A percentile compares a stretch with the other conserved stretches of the same genome.
Conservation (phyloP, 2,329 filamentous ascomycete species). For the Epichloe bromicola region DNA sequence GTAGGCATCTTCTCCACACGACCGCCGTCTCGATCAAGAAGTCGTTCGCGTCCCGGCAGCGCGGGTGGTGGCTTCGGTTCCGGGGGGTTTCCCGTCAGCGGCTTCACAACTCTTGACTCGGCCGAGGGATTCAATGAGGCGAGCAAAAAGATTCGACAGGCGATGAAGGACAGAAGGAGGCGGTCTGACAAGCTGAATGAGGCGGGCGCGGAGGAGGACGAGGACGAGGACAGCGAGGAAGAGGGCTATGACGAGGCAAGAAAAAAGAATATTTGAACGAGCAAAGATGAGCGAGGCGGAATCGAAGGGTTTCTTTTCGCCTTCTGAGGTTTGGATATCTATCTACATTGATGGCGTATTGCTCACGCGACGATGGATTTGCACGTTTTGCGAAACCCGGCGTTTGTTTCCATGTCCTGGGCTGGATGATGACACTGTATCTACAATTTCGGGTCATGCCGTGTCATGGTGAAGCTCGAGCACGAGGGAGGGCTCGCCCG, state of each 20-base stretch:
- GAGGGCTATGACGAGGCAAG: conserved; percentile 29
- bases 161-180: conserved; percentile 56
- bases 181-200: conserved; percentile 33
- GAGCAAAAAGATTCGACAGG: conserved; percentile 67
- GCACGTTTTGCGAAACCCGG: not conserved
- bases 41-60: conserved; percentile 57
- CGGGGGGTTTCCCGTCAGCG: conserved; percentile 51
- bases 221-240: conserved; percentile 29
- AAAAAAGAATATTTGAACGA: conserved; percentile 26
- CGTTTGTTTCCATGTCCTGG: no score
- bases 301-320: not conserved
- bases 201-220: conserved; percentile 23
- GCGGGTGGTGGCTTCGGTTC: conserved; percentile 49
- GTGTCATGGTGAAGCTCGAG: no score
- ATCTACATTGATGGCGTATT: not conserved
- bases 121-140: conserved; percentile 70
- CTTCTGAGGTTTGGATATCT: not conserved
- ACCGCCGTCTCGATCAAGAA: conserved; percentile 67
- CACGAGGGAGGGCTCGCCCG: no score
- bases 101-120: conserved; percentile 54
- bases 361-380: not conserved
- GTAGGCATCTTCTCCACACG: conserved; percentile 85
- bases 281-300: not conserved
- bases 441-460: no score
- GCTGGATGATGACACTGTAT: no score